Conservation (phyloP, 805 yeast genomes). For the Starmerella apicola region DNA sequence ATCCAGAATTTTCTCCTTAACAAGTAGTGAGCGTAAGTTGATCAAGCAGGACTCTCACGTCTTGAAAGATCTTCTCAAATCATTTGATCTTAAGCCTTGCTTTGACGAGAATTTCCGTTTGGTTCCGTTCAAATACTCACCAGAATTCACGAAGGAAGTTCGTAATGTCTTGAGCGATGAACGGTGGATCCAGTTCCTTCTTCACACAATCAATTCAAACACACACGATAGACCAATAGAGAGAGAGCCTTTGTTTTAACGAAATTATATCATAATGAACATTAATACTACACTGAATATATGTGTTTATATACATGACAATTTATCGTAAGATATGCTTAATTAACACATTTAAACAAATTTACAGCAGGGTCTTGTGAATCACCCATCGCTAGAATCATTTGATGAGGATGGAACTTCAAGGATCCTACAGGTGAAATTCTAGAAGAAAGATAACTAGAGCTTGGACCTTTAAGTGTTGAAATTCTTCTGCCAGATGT, state of each 20-base stretch:
- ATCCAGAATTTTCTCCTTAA: constrained; percentile 2
- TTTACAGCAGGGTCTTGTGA: constrained; percentile 12
- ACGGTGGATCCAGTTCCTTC: constrained; percentile 1
- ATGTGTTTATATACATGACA: neutral
- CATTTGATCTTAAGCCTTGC: constrained; percentile 4
- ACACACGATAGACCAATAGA: neutral
- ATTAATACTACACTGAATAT: neutral
- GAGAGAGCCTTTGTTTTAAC: neutral
- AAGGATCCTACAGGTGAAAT: constrained; percentile 48
- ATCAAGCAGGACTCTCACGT: neutral
- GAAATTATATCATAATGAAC: neutral
- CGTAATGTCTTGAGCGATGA: neutral
- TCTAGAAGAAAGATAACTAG: constrained; percentile 26
- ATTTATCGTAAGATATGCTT: no score
- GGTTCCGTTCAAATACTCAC: neutral
- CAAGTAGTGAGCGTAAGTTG: constrained; percentile 1
- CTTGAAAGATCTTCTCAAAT: neutral
- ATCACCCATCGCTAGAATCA: constrained; percentile 77
- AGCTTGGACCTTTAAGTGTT: constrained; percentile 33
- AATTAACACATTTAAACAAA: constrained; percentile 10
- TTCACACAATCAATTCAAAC: no score
- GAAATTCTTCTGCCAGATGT: constrained; percentile 67
- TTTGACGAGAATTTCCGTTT: constrained; percentile 1
- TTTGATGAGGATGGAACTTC: constrained; percentile 83
- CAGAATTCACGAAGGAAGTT: constrained; percentile 1